Base-by-base conservation (phyloP, 2,329 filamentous ascomycete genomes). In the Ophiocordyceps camponoti-floridani region DNA sequence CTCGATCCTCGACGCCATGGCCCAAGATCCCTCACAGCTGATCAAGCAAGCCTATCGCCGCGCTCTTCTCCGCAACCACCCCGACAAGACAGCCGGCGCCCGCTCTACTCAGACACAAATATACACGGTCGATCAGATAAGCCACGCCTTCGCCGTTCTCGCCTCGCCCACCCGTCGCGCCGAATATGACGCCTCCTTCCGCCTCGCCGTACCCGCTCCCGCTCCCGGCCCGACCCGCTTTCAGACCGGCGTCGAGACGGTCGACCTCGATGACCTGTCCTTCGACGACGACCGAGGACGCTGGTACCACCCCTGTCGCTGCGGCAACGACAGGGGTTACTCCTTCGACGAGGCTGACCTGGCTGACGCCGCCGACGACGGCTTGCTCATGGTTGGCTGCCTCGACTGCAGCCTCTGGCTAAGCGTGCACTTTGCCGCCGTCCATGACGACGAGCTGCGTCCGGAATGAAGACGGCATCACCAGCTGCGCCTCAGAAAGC, bases 361-460 rank as follows among this genome's bases (percentile, higher is more conserved):
- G 43, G 72, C 77, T 50, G 73, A 72, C 54, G 72, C 68, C 37
- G 68, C 65, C 41, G 71, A 74, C 43, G 65, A 72, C 49, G 72
- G 77, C 9, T 74, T 78, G 54, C 58, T 82, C 42, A 66, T 79
- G 56, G 76, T 82, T 38, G 77, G 74, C 11, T 82, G 78, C 53
- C 65, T 67, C 46, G 77, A 80, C 52, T 82, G 78, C 51, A 82
- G 77, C 54, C 62, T 82, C 41, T 82, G 76, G 76, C 57, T 82
- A 44, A 69, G 70, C 46, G 75, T 82, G 35, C 67, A 77, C 43
- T 82, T 81, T 63, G 74, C 72, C 9, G 66, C 77, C 13, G 58
- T 75, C 27, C 69, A 62, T 26, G 60, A 57, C 10, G 58, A 54
- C 7, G 47, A 50, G 16, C 28, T 35, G 16, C 2, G 13, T 11